phyloP scores from a whole-genome alignment of 768 basidiomycete species.

The Lyophyllum decastes region DNA sequence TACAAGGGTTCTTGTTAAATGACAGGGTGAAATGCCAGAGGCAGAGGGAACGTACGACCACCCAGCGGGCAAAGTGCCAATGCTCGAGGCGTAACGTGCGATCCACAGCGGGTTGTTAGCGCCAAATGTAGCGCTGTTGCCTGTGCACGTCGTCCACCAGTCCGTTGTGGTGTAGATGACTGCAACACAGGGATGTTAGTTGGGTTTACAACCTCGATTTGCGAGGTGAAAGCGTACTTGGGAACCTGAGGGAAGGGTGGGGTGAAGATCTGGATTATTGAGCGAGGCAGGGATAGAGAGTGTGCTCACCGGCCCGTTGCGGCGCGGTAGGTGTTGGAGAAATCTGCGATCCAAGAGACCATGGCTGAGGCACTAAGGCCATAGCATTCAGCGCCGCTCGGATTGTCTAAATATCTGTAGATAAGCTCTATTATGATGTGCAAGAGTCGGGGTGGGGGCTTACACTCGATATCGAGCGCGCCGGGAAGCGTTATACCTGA shows the following conservation, averaged over 20 bases:
- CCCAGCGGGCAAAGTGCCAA: conserved; percentile 50
- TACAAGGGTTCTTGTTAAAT: conserved; percentile 9
- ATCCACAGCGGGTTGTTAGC: conserved; percentile 58
- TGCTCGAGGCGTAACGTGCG: conserved; percentile 45
- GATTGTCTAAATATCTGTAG: background rate
- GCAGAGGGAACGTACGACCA: conserved; percentile 43
- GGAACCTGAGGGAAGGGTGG: too few species aligned
- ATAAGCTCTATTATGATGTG: background rate
- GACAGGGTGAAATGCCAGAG: background rate
- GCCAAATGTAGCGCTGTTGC: conserved; percentile 31
- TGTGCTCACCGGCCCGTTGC: conserved; percentile 42
- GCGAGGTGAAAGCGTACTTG: too few species aligned
- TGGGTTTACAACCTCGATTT: background rate
- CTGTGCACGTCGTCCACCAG: conserved; percentile 68
- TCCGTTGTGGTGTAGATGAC: conserved; percentile 62
- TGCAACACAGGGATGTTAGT: conserved; percentile 11
- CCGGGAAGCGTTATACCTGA: background rate
- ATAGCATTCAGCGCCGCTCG: conserved; percentile 45
- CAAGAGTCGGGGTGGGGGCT: background rate
- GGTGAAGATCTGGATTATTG: too few species aligned
- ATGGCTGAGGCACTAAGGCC: conserved; percentile 49
- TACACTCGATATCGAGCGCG: background rate
- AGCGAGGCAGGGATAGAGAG: background rate
- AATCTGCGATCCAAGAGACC: conserved; percentile 60
- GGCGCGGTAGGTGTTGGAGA: conserved; percentile 56